Evolutionary conservation across 148 eudicot species (phyloP).

Genomic region (Polygonum maritimum): DNA sequence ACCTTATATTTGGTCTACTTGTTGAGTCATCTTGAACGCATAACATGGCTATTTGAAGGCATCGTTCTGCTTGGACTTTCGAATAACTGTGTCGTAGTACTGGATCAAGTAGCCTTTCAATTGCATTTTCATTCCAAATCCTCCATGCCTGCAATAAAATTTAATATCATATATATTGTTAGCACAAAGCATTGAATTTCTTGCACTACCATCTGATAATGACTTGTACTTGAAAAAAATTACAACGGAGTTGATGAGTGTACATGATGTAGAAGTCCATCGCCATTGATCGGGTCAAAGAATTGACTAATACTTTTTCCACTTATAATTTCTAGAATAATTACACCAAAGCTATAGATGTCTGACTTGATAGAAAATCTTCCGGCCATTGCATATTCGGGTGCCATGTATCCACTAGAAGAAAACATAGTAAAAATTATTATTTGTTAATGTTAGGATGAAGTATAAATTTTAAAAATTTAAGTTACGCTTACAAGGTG

Average conservation of each 20-base stretch:
- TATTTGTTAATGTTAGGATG: not conserved
- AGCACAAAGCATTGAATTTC: not conserved
- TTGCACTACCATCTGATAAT: not conserved
- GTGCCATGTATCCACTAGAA: slow-evolving; percentile 2
- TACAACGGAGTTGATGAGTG: not conserved
- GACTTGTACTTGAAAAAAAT: not conserved
- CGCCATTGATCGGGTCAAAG: not conserved
- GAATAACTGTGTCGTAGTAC: not conserved
- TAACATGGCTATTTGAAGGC: not conserved
- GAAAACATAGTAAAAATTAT: not conserved
- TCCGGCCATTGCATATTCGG: not conserved
- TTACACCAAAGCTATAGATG: not conserved
- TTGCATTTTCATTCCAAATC: not conserved
- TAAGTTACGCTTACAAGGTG: not conserved
- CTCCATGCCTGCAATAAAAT: not conserved
- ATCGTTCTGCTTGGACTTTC: not conserved
- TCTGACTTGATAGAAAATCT: slow-evolving; percentile 8
- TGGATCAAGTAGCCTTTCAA: not conserved
- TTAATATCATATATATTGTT: not conserved
- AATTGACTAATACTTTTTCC: not conserved
- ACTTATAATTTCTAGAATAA: not conserved
- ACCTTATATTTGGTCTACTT: not conserved
- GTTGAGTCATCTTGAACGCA: not conserved
- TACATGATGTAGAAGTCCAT: not conserved
- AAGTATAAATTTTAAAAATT: not conserved